Evolutionary conservation across 306 rosid species (phyloP).

Genomic region (Mimosa pudica): DNA sequence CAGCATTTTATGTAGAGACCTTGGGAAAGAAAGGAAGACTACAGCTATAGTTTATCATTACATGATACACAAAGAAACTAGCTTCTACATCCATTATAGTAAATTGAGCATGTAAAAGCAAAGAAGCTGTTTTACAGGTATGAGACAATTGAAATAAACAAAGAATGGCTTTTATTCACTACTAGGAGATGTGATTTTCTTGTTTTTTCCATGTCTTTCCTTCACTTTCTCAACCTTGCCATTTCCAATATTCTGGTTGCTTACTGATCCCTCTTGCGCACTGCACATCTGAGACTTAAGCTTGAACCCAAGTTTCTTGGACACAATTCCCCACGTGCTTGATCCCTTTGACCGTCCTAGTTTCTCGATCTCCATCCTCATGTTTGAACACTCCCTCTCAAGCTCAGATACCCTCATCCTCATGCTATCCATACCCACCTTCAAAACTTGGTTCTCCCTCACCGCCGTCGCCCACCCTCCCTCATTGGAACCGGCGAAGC

Average conservation of each 20-base stretch:
- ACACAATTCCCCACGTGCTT: slow-evolving; percentile 77
- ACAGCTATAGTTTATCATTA: slow-evolving; percentile 40
- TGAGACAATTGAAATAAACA: slow-evolving; percentile 16
- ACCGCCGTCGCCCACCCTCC: slow-evolving; percentile 96
- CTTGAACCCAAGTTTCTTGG: slow-evolving; percentile 88
- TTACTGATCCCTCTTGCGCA: slow-evolving; percentile 93
- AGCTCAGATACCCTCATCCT: slow-evolving; percentile 96
- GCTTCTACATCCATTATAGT: slow-evolving; percentile 46
- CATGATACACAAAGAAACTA: slow-evolving; percentile 37
- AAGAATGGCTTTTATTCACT: slow-evolving; percentile 49
- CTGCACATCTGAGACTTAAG: slow-evolving; percentile 98
- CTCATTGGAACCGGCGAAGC: slow-evolving; percentile 66
- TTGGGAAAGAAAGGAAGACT: slow-evolving; percentile 28
- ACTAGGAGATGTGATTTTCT: slow-evolving; percentile 54
- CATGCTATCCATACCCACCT: slow-evolving; percentile 98
- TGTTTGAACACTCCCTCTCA: slow-evolving; percentile 92
- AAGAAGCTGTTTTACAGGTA: slow-evolving; percentile 38
- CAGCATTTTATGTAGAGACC: slow-evolving; percentile 27
- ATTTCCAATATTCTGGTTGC: slow-evolving; percentile 59
- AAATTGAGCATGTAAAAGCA: slow-evolving; percentile 25
- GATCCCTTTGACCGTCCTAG: slow-evolving; percentile 66
- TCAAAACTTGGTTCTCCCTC: slow-evolving; percentile 94
- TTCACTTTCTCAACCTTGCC: slow-evolving; percentile 72
- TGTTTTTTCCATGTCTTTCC: slow-evolving; percentile 73
- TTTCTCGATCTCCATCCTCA: slow-evolving; percentile 96